Evolutionary conservation across 2,329 filamentous ascomycete genomes (phyloP).

Genomic region (Curvularia lunata): DNA sequence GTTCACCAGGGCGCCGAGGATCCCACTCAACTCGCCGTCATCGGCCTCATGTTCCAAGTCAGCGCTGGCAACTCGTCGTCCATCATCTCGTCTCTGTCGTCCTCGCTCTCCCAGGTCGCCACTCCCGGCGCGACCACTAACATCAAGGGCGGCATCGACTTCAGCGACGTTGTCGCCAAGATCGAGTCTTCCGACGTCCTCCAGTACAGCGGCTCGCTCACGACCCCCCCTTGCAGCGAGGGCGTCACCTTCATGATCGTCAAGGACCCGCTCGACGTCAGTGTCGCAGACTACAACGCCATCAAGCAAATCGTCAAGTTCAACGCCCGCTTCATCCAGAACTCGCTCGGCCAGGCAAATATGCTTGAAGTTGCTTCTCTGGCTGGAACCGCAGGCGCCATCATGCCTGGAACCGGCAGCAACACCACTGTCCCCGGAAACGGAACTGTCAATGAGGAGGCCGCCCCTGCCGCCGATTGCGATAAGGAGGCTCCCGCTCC

Average conservation of each 20-base stretch:
- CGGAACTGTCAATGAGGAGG: neutral
- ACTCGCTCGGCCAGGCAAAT: slow-evolving; percentile 55
- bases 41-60: slow-evolving; percentile 54
- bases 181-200: slow-evolving; percentile 52
- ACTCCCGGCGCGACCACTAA: slow-evolving; percentile 48
- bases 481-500: too few relatives aligned
- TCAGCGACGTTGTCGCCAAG: slow-evolving; percentile 50
- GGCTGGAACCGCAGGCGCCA: slow-evolving; percentile 10
- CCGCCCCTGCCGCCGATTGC: too few relatives aligned
- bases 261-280: slow-evolving; percentile 56
- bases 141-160: slow-evolving; percentile 51
- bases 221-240: slow-evolving; percentile 67
- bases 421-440: neutral
- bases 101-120: slow-evolving; percentile 50
- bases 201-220: slow-evolving; percentile 65
- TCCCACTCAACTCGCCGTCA: slow-evolving; percentile 47
- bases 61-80: slow-evolving; percentile 41
- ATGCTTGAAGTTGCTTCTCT: slow-evolving; percentile 41
- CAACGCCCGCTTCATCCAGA: slow-evolving; percentile 64
- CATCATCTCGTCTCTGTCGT: slow-evolving; percentile 38
- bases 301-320: slow-evolving; percentile 62
- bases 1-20: slow-evolving; percentile 59
- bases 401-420: neutral
- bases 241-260: slow-evolving; percentile 62
- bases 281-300: slow-evolving; percentile 57